Evolutionary conservation across 2,329 filamentous ascomycete species (phyloP), one percentile per base, ranked within the genome.

Genomic region (Trichoderma hamatum): DNA sequence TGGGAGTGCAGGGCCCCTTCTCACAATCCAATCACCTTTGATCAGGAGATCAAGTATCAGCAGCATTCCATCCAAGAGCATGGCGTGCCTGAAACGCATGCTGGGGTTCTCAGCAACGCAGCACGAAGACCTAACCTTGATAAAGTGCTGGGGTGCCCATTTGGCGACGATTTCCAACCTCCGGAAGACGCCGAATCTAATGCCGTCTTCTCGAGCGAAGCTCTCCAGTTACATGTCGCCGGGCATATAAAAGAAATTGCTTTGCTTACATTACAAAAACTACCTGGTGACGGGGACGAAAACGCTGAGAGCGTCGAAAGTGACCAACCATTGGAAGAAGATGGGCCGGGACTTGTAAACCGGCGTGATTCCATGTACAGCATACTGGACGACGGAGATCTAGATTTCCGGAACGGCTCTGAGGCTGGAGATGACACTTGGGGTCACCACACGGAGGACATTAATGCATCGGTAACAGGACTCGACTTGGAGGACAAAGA

Each of bases 1-100:
- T 64, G 61, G 61, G 61, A 54, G 7, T 64, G 61, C 32, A 54
- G 49, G 24, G 49, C 61, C 1, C 61, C 61, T 64, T 64, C 32
- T 28, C 49, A 54, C 14, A 7, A 21, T 30, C 61, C 49, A 16
- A 54, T 21, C 16, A 54, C 49, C 10, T 64, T 64, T 64, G 61
- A 54, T 30, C 61, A 39, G 21, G 61, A 64, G 30, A 52, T 64
- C 5, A 32, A 54, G 32, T 64, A 64, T 30, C 61, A 64, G 61
- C 16, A 64, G 49, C 61, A 64, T 64, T 55, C 32, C 21, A 64
- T 64, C 32, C 16, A 64, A 21, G 61, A 39, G 32, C 61, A 64
- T 39, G 61, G 7, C 21, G 49, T 64, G 5, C 61, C 49, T 28
- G 16, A 21, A 54, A 9, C 24, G 24, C 61, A 24, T 64, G 32